Base-by-base conservation (phyloP, 2,329 filamentous ascomycete genomes). In the Venturia nashicola region DNA sequence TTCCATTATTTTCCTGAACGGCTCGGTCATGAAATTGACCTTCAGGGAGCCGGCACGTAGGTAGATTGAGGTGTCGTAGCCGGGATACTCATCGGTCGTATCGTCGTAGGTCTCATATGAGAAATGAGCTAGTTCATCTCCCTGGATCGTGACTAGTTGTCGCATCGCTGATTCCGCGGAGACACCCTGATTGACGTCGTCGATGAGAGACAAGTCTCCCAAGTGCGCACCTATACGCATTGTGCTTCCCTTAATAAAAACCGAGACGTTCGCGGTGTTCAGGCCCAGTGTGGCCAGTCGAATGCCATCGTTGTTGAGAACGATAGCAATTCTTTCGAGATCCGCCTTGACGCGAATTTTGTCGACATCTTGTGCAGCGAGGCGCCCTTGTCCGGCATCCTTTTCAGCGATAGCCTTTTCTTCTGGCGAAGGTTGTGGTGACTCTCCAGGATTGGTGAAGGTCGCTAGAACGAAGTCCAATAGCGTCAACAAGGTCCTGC, bases 221-320 rank as follows among this genome's bases (percentile, higher is more conserved):
- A 99, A 82, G 68, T 87, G 88, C 16, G 91, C 91, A 59, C 88
- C 90, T 34, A 99, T 85, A 42, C 90, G 85, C 89, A 99, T 94
- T 0, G 90, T 88, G 68, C 86, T 90, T 48, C 89, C 91, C 61
- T 89, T 85, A 5, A 99, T 79, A 77, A 96, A 96, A 7, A 99
- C 87, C 0, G 90, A 90, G 42, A 97, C 88, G 72, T 97, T 90
- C 2, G 92, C 94, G 65, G 94, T 93, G 68, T 91, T 95, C 70
- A 99, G 85, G 63, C 91, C 94, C 20, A 99, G 77, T 0, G 94
- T 99, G 36, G 94, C 94, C 36, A 99, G 82, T 34, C 94, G 86
- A 65, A 97, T 95, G 0, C 94, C 94, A 73, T 99, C 95, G 68
- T 99, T 97, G 73, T 99, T 99, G 64, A 99, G 80, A 67, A 99